Base-by-base conservation (phyloP, 306 rosid species). In the Castanea crenata region DNA sequence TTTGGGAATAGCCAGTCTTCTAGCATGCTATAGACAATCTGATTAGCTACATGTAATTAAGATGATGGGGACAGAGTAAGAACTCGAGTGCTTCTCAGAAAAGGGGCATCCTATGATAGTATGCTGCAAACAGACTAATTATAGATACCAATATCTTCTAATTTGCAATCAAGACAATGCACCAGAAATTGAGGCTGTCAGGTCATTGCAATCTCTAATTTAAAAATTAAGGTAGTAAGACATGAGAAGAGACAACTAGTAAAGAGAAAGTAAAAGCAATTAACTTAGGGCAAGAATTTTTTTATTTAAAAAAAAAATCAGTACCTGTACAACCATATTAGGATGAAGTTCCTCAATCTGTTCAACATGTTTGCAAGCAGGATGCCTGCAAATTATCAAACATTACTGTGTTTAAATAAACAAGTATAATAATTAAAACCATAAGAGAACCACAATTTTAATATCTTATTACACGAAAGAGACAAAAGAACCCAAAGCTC, bases 291-390 rank as follows among this genome's bases (percentile, higher is more conserved):
- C 34, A 32, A 32, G 71, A 49, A 49, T 49, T 38, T 32, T 41
- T 41, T 41, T 41, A 8, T 41, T 38, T 5, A 8, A 64, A 13
- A 38, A 64, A 5, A 64, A 55, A 55, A 35, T 41, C 54, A 58
- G 32, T 69, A 94, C 98, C 97, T 92, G 91, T 38, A 95, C 88
- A 76, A 69, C 81, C 93, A 89, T 88, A 74, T 89, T 81, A 74
- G 93, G 93, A 80, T 74, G 86, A 81, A 95, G 86, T 85, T 91
- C 94, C 71, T 90, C 96, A 69, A 92, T 81, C 73, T 79, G 90
- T 73, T 85, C 93, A 80, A 83, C 86, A 73, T 38, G 61, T 72
- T 84, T 81, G 16, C 70, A 71, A 54, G 64, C 73, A 73, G 82
- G 49, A 74, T 74, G 76, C 84, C 97, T 91, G 90, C 69, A 72